Conservation (phyloP, 345 rosid species). For the Salix udensis region DNA sequence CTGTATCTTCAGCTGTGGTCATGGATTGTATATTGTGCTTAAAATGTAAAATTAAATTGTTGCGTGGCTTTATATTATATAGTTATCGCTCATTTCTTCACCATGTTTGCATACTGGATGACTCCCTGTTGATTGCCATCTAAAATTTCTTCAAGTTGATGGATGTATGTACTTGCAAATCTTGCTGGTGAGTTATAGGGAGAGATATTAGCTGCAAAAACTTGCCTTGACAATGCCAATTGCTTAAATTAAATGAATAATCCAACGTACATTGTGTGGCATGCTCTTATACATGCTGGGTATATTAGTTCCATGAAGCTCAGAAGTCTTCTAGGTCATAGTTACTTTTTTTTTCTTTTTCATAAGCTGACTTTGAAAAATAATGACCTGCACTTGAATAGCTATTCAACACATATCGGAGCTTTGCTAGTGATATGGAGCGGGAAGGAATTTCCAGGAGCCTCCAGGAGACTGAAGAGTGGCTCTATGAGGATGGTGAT, state of each 20-base stretch:
- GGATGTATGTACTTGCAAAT: too few relatives aligned
- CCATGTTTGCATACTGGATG: too few relatives aligned
- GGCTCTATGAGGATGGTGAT: conserved; percentile 78
- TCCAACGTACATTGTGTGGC: neutral
- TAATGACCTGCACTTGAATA: conserved; percentile 20
- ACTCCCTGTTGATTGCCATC: too few relatives aligned
- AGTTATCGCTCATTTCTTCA: too few relatives aligned
- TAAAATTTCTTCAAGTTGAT: too few relatives aligned
- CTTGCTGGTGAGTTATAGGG: too few relatives aligned
- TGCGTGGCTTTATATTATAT: neutral
- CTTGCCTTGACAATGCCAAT: neutral
- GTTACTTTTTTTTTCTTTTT: neutral
- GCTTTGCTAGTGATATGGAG: conserved; percentile 53
- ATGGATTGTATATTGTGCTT: neutral
- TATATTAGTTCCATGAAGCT: neutral
- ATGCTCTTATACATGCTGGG: neutral
- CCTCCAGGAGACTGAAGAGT: conserved; percentile 74
- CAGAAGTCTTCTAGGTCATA: neutral
- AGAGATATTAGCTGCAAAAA: too few relatives aligned
- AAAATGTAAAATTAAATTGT: neutral
- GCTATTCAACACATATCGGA: conserved; percentile 59
- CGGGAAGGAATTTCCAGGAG: conserved; percentile 54
- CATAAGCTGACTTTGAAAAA: neutral
- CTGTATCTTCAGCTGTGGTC: neutral
- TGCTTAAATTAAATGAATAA: neutral